phyloP scores from a whole-genome alignment of 1,284 basidiomycete genomes.

The Mycosarcoma mackinlayi region DNA sequence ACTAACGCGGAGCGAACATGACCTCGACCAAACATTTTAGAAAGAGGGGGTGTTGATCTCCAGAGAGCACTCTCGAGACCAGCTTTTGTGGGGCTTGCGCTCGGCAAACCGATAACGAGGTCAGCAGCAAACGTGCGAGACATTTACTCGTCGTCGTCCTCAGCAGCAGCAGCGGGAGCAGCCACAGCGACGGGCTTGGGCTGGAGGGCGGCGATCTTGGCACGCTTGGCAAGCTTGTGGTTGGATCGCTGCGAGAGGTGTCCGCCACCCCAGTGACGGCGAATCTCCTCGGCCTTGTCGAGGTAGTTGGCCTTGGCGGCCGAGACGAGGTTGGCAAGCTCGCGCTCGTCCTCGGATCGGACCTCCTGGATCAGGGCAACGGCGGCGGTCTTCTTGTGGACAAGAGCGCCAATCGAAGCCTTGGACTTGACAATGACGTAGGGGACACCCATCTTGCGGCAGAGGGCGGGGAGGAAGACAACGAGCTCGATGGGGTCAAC shows the following conservation, averaged over 20 bases:
- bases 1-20: conserved; percentile 31
- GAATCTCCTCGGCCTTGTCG: conserved; percentile 93
- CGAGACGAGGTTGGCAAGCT: conserved; percentile 89
- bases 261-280: conserved; percentile 95
- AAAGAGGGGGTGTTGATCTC: conserved; percentile 31
- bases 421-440: conserved; percentile 98
- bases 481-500: conserved; percentile 96
- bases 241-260: conserved; percentile 90
- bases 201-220: conserved; percentile 79
- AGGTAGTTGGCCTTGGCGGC: conserved; percentile 95
- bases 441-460: conserved; percentile 98
- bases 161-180: conserved; percentile 32
- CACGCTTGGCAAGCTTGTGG: conserved; percentile 91
- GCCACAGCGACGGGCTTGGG: conserved; percentile 46
- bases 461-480: conserved; percentile 96
- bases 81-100: conserved; percentile 36
- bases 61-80: conserved; percentile 12
- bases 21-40: conserved; percentile 16
- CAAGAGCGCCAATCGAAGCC: conserved; percentile 93
- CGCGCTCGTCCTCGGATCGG: conserved; percentile 90
- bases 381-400: conserved; percentile 97
- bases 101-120: conserved; percentile 5
- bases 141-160: conserved; percentile 52
- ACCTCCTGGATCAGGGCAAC: conserved; percentile 92
- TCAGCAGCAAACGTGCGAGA: conserved; percentile 22